Evolutionary conservation across 225 moss, liverwort and hornwort genomes (phyloP), one percentile per base, ranked within the genome.

Genomic region (Takakia lepidozioides): DNA sequence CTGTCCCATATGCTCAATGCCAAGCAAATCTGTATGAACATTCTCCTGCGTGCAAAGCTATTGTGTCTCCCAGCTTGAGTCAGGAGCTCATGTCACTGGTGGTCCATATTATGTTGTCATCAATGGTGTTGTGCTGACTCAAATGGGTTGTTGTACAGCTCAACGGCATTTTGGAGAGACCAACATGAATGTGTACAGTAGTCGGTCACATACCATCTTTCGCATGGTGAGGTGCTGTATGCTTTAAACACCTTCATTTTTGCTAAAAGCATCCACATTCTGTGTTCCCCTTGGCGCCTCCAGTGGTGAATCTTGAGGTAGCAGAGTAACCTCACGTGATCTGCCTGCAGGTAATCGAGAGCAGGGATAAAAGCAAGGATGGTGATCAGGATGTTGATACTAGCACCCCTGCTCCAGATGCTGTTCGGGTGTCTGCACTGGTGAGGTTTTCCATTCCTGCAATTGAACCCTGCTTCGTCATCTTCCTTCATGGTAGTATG

Each of bases 151-250:
- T 50, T 35, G 14, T 25, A 39, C 70, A 92, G 92, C 71, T 57
- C 87, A 92, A 58, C 75, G 92, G 26, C 85, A 78, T 52, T 85
- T 92, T 11, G 92, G 87, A 51, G 85, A 92, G 56, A 92, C 92
- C 32, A 80, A 92, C 57, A 92, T 92, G 87, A 92, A 92, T 54
- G 64, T 87, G 39, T 80, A 92, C 55, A 92, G 92, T 57, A 92
- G 92, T 70, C 74, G 87, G 29, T 87, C 92, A 42, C 92, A 92
- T 58, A 80, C 87, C 19, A 92, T 92, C 57, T 87, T 92, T 59
- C 80, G 87, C 47, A 78, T 92, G 92, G 92, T 92, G 60, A 65
- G 59, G 29, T 25, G 13, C 44, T 22, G 25, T n/a, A 39, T 48
- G 27, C 37, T 9, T 56, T 17, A 5, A 41, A 41, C 1, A 17